phyloP scores from a whole-genome alignment of 805 yeast genomes.

The Candida odintsovae region DNA sequence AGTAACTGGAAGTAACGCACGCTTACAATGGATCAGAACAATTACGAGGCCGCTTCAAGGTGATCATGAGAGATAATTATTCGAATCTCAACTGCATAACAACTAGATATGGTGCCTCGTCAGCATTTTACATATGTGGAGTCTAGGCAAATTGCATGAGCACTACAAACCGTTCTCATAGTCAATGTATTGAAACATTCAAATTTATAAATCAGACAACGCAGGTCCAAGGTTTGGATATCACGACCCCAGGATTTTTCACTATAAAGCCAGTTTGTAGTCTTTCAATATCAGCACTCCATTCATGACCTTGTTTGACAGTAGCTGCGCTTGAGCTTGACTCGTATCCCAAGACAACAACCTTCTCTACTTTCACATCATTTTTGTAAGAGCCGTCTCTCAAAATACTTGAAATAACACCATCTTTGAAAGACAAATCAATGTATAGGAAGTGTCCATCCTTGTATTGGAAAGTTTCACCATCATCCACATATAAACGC shows the following conservation, averaged over 20 bases:
- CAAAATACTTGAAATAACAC: slow-evolving; percentile 26
- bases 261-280: slow-evolving; percentile 27
- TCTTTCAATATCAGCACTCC: slow-evolving; percentile 29
- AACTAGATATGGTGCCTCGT: too few relatives aligned
- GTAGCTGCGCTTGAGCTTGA: slow-evolving; percentile 7
- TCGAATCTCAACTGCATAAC: too few relatives aligned
- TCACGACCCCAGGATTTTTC: slow-evolving; percentile 43
- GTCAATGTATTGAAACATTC: too few relatives aligned
- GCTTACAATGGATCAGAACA: too few relatives aligned
- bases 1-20: too few relatives aligned
- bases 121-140: too few relatives aligned
- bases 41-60: too few relatives aligned
- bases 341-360: slow-evolving; percentile 36
- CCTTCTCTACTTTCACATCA: slow-evolving; percentile 41
- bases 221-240: slow-evolving; percentile 46
- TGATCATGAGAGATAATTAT: too few relatives aligned
- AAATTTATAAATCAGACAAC: slow-evolving; percentile 13
- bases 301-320: slow-evolving; percentile 33
- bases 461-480: slow-evolving; percentile 57
- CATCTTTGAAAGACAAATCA: slow-evolving; percentile 33
- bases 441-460: slow-evolving; percentile 45
- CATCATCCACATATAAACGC: slow-evolving; percentile 76
- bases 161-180: too few relatives aligned
- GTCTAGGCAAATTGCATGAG: too few relatives aligned
- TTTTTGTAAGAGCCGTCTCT: slow-evolving; percentile 21